Base-by-base conservation (phyloP, 2,329 filamentous ascomycete genomes). In the Exophiala sp. region DNA sequence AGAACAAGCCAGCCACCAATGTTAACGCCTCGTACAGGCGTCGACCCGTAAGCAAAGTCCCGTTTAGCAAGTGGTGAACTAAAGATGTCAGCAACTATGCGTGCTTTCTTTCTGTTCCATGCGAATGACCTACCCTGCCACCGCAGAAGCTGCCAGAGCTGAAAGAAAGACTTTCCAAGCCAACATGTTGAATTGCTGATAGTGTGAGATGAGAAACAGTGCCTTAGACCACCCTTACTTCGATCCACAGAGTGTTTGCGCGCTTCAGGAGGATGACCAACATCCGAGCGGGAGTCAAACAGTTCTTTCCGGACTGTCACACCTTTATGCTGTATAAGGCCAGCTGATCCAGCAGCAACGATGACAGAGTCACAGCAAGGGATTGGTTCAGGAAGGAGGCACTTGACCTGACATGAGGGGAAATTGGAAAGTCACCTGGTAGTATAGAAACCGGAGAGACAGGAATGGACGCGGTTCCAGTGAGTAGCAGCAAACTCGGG, bases 1-100 rank as follows among this genome's bases (percentile, higher is more conserved):
- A 81, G 69, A 5, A 83, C 76, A 39, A 82, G 75, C 79, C 80
- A 82, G 24, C 81, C 81, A 46, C 81, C 80, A 3, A 83, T 69
- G 62, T 84, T 85, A 23, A 84, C 80, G 47, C 81, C 81, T 10
- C 79, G 50, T 10, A 54, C 51, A 21, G 55, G 48, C 21, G 54
- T 56, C 23, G 50, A 52, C 8, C 54, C 54, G 46, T 57, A 57
- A 7, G 54, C n/a, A 42, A 57, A 57, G 6, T 57, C 40, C n/a
- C 54, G 50, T 46, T 49, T 56, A 9, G 37, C 23, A 14, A 61
- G 34, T 14, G 58, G 58, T 14, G 41, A 48, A 19, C 57, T 59
- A 53, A 21, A n/a, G 7, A 37, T 14, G 21, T 24, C 13, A 24
- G 38, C 16, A 19, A 41, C n/a, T n/a, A n/a, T n/a, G n/a, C n/a